Conservation (phyloP, 768 basidiomycete genomes). For the Leccinum aurantiacum region DNA sequence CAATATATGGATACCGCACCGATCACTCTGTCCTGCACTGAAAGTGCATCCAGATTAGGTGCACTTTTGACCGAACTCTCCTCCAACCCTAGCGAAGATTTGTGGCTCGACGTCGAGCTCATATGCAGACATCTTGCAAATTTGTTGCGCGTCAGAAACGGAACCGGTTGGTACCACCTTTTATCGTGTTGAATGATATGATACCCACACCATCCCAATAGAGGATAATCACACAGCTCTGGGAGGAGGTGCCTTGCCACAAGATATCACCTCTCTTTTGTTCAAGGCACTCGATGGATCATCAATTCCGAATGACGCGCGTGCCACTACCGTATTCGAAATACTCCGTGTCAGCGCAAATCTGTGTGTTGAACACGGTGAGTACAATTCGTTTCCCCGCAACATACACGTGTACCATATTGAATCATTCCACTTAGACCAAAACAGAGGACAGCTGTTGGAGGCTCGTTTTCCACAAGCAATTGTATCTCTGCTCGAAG, state of each 20-base stretch:
- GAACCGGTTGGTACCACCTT: constrained; percentile 40
- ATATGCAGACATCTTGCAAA: constrained; percentile 62
- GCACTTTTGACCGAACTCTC: constrained; percentile 35
- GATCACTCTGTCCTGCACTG: constrained; percentile 21
- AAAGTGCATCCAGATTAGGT: constrained; percentile 34
- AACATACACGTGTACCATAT: constrained; percentile 1
- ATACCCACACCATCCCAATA: constrained; percentile 32
- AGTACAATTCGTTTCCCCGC: constrained; percentile 18
- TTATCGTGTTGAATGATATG: background rate
- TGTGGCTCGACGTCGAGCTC: constrained; percentile 53
- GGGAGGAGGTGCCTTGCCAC: constrained; percentile 64
- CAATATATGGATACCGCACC: constrained; percentile 20
- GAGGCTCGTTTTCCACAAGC: constrained; percentile 70
- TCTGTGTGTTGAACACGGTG: constrained; percentile 81
- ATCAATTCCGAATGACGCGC: constrained; percentile 44
- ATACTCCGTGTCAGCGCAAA: constrained; percentile 79
- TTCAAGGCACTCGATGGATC: constrained; percentile 52
- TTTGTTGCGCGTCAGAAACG: constrained; percentile 55
- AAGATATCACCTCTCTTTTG: constrained; percentile 61
- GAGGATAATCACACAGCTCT: constrained; percentile 72
- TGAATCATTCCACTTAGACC: constrained; percentile 51
- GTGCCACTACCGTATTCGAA: constrained; percentile 57
- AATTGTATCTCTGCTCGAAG: constrained; percentile 65
- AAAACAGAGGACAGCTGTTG: constrained; percentile 67
- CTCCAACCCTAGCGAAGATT: constrained; percentile 30